A percentile compares a stretch with the other conserved stretches of the same genome.
Evolutionary conservation across 2,329 filamentous ascomycete genomes (phyloP).

Genomic region (Neofusicoccum kwambonambiense): DNA sequence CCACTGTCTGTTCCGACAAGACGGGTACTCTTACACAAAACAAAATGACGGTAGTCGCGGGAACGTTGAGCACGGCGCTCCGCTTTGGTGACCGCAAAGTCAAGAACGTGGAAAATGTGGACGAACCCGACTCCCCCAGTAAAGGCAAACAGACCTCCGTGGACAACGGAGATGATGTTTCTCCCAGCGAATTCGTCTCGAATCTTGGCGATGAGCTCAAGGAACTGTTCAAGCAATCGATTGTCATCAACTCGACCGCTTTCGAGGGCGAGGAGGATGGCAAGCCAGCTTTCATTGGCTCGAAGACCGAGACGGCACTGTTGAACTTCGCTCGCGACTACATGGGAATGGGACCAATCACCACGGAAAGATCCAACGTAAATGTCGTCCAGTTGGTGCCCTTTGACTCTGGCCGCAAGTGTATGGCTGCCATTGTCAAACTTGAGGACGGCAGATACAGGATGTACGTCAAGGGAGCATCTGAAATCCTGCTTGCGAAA

Average conservation of each 20-base stretch:
- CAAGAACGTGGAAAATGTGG: slow-evolving; percentile 21
- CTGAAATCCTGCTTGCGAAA: slow-evolving; percentile 50
- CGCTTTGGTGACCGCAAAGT: slow-evolving; percentile 52
- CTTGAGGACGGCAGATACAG: slow-evolving; percentile 56
- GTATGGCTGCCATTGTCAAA: slow-evolving; percentile 65
- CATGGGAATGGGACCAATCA: slow-evolving; percentile 62
- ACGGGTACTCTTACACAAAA: slow-evolving; percentile 37
- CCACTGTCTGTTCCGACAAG: slow-evolving; percentile 70
- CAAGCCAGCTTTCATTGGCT: slow-evolving; percentile 63
- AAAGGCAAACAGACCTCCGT: slow-evolving; percentile 38
- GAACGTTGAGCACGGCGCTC: slow-evolving; percentile 61
- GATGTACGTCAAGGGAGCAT: slow-evolving; percentile 54
- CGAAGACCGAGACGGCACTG: slow-evolving; percentile 75
- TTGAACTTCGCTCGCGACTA: slow-evolving; percentile 67
- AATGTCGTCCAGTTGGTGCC: slow-evolving; percentile 57
- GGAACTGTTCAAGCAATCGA: slow-evolving; percentile 58
- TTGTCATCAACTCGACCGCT: slow-evolving; percentile 39
- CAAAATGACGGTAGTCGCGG: slow-evolving; percentile 70
- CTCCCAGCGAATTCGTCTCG: slow-evolving; percentile 54
- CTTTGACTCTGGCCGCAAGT: slow-evolving; percentile 67
- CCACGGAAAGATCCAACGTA: slow-evolving; percentile 61
- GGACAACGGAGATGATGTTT: slow-evolving; percentile 47
- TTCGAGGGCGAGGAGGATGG: slow-evolving; percentile 66
- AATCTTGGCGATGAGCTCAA: slow-evolving; percentile 55
- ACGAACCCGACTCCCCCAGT: slow-evolving; percentile 27